Percentiles rank a stretch among this genome's conserved stretches.
phyloP scores from a whole-genome alignment of 2,329 filamentous ascomycete genomes.

The Verticillium albo-atrum region DNA sequence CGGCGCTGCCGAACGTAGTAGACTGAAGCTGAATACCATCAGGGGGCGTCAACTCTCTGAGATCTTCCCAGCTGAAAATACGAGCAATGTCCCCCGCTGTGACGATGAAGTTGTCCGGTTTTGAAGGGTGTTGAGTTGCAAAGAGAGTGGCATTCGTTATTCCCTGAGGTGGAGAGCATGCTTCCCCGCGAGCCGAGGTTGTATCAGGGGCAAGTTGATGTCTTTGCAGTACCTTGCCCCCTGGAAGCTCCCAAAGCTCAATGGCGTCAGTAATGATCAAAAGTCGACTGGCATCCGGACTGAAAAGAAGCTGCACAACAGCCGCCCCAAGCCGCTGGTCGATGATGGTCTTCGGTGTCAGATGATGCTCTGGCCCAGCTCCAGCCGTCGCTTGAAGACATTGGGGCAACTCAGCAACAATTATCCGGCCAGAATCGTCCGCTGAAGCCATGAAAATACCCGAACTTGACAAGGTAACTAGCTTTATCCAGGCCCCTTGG shows the following conservation, averaged over 20 bases:
- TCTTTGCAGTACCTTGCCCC: slow-evolving; percentile 8
- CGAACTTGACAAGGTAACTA: slow-evolving; percentile 13
- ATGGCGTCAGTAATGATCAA: slow-evolving; percentile 13
- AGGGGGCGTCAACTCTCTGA: slow-evolving; percentile 4
- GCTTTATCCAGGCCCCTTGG: slow-evolving; percentile 11
- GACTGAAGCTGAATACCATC: slow-evolving; percentile 3
- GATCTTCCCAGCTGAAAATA: slow-evolving; percentile 11
- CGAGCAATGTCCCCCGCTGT: slow-evolving; percentile 1
- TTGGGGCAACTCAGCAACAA: slow-evolving; percentile 13
- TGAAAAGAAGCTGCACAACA: slow-evolving; percentile 11
- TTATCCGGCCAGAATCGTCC: slow-evolving; percentile 19
- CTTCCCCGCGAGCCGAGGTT: neutral
- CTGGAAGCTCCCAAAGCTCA: slow-evolving; percentile 18
- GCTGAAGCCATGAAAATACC: slow-evolving; percentile 18
- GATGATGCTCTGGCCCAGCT: neutral
- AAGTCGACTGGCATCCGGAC: slow-evolving; percentile 13
- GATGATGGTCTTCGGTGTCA: slow-evolving; percentile 5
- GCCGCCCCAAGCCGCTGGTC: slow-evolving; percentile 11
- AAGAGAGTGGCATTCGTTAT: neutral
- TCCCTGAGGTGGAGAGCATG: neutral
- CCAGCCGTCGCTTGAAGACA: neutral
- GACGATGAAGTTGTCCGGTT: slow-evolving; percentile 6
- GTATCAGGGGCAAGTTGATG: neutral
- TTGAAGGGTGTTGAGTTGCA: slow-evolving; percentile 10
- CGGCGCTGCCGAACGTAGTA: neutral